Percentiles rank a stretch among this genome's conserved stretches.
Evolutionary conservation across 352 stramenopile genomes (phyloP).

Genomic region (Phytophthora quininea): DNA sequence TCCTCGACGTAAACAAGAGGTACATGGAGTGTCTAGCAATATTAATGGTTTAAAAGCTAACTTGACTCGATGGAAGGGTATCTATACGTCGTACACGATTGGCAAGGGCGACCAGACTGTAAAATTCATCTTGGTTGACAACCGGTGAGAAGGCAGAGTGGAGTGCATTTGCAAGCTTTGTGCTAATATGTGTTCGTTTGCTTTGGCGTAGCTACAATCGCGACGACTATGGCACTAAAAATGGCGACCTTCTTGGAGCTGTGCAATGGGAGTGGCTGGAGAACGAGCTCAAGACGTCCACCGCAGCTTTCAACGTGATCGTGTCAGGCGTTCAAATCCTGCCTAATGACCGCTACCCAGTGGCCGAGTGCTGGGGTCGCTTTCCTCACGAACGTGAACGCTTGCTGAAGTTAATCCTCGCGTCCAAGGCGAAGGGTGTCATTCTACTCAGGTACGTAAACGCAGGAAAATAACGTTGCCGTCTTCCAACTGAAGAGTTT

Average conservation of each 20-base stretch:
- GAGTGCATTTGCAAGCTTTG: not conserved
- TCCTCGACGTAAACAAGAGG: slow-evolving; percentile 75
- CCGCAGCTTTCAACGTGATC: slow-evolving; percentile 92
- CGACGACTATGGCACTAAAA: slow-evolving; percentile 65
- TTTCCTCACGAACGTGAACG: slow-evolving; percentile 86
- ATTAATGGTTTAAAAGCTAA: not conserved
- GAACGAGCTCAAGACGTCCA: slow-evolving; percentile 75
- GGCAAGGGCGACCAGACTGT: slow-evolving; percentile 66
- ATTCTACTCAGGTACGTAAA: slow-evolving; percentile 81
- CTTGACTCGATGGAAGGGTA: slow-evolving; percentile 46
- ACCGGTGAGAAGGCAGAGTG: slow-evolving; percentile 36
- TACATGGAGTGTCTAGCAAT: slow-evolving; percentile 9
- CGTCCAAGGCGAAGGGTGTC: slow-evolving; percentile 82
- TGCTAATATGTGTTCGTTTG: not conserved
- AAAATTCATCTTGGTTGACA: slow-evolving; percentile 91
- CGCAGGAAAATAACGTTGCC: not conserved
- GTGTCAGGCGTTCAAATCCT: slow-evolving; percentile 92
- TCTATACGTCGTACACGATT: slow-evolving; percentile 87
- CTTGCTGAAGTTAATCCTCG: slow-evolving; percentile 85
- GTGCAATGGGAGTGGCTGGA: slow-evolving; percentile 89
- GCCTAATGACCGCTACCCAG: slow-evolving; percentile 75
- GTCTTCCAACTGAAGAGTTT: slow-evolving; percentile 30
- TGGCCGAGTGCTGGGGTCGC: slow-evolving; percentile 89
- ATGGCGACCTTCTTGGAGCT: slow-evolving; percentile 78
- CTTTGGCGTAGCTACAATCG: slow-evolving; percentile 68